Evolutionary conservation across 1,139 yeast species (phyloP).

Genomic region (Candida neerlandica): DNA sequence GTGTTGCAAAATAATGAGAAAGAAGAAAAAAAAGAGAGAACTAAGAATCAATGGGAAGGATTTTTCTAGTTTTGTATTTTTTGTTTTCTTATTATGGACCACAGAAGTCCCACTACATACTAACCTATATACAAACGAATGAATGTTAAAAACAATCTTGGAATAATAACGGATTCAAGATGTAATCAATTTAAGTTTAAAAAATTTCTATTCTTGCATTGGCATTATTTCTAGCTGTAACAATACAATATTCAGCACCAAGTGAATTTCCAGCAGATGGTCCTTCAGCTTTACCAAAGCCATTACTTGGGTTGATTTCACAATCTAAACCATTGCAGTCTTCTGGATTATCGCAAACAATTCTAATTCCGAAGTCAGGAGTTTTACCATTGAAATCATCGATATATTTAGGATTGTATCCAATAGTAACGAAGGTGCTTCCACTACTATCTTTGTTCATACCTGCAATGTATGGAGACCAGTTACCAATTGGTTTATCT

Average conservation of each 20-base stretch:
- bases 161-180: neutral
- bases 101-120: neutral
- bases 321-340: constrained; percentile 77
- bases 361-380: constrained; percentile 73
- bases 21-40: neutral
- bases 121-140: constrained; percentile 1
- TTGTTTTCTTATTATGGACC: no score
- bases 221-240: constrained; percentile 68
- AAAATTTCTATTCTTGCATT: constrained; percentile 77
- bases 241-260: constrained; percentile 79
- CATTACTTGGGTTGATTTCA: constrained; percentile 72
- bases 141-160: neutral
- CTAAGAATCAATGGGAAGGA: no score
- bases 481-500: constrained; percentile 73
- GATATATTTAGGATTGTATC: constrained; percentile 86
- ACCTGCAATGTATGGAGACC: constrained; percentile 94
- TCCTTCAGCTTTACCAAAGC: constrained; percentile 55
- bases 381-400: constrained; percentile 56
- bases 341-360: constrained; percentile 68
- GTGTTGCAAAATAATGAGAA: constrained; percentile 10
- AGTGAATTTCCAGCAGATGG: constrained; percentile 52
- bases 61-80: neutral
- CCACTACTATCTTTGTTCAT: constrained; percentile 73
- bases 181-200: constrained; percentile 22
- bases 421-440: constrained; percentile 77